Base-by-base conservation (phyloP, 257 asterid species). In the Cordia subcordata region DNA sequence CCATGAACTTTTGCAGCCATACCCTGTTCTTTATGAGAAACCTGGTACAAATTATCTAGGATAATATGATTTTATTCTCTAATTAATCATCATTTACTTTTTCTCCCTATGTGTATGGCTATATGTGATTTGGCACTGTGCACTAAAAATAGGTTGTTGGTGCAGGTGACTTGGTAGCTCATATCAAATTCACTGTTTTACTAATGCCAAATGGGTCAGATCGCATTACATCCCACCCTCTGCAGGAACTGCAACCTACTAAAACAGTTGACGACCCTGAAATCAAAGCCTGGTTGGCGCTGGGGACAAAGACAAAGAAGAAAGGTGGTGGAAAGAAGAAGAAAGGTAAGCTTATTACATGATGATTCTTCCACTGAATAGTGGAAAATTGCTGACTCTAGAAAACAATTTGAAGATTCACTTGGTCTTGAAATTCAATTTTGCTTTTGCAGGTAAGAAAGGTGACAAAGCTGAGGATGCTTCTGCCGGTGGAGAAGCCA, bases 261-360 rank as follows among this genome's bases (percentile, higher is more conserved):
- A 91, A 91, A 65, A 57, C 85, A 0, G 53, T 73, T 8, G 98
- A 91, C 32, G 96, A 88, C 66, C 90, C 92, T 35, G 96, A 90
- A 67, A 83, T 90, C 42, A 90, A 90, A 65, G 85, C 96, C 55
- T 90, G 95, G 98, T 65, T 84, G 42, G 63, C 95, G 17, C 75
- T 86, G 64, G 84, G 81, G 46, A 63, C 79, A 1, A 91, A 85
- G 85, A 67, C 94, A 12, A 91, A 85, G 76, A 91, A 91, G 88
- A 88, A 88, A 44, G 98, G 98, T 32, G 96, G 98, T 54, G 96
- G 96, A 12, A 91, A 85, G 80, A 91, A 88, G 81, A 90, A 90
- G 88, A 91, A 88, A 85, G 96, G 98, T 91, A 27, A 57, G 44
- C 15, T 18, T 0, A n/a, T n/a, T n/a, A 17, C 16, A 11, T 57